A percentile compares a stretch with the other conserved stretches of the same genome.
phyloP scores from a whole-genome alignment of 768 basidiomycete species.

The Pisolithus microcarpus region DNA sequence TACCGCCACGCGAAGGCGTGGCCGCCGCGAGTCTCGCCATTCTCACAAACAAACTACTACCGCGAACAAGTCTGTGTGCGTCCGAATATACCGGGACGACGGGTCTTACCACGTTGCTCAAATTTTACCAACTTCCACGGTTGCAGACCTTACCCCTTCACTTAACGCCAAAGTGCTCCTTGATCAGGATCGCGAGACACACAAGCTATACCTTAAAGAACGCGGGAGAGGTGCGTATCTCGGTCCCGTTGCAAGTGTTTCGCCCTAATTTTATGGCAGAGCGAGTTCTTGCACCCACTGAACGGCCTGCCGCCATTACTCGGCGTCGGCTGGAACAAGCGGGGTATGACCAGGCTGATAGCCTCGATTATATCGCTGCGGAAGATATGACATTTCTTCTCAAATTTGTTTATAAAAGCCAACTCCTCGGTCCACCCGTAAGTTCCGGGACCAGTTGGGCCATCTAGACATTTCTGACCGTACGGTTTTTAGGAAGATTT shows the following conservation, averaged over 20 bases:
- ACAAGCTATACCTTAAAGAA: constrained; percentile 70
- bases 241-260: background rate
- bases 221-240: constrained; percentile 57
- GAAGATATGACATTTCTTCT: constrained; percentile 81
- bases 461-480: background rate
- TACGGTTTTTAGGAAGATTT: constrained; percentile 44
- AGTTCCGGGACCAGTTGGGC: constrained; percentile 18
- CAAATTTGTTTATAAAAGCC: constrained; percentile 85
- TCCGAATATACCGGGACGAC: constrained; percentile 75
- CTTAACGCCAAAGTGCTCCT: constrained; percentile 53
- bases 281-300: constrained; percentile 71
- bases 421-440: constrained; percentile 57
- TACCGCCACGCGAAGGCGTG: constrained; percentile 12
- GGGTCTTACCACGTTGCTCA: constrained; percentile 64
- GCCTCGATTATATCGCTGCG: constrained; percentile 64
- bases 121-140: constrained; percentile 58
- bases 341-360: constrained; percentile 79
- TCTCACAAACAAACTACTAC: constrained; percentile 12
- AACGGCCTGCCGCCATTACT: constrained; percentile 81
- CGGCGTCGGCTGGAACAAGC: constrained; percentile 80
- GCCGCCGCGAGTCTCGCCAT: constrained; percentile 19
- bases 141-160: constrained; percentile 53
- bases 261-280: constrained; percentile 40
- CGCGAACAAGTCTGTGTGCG: constrained; percentile 35
- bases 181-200: constrained; percentile 47